Conservation (phyloP, 306 rosid species). For the Lathyrus sativus region DNA sequence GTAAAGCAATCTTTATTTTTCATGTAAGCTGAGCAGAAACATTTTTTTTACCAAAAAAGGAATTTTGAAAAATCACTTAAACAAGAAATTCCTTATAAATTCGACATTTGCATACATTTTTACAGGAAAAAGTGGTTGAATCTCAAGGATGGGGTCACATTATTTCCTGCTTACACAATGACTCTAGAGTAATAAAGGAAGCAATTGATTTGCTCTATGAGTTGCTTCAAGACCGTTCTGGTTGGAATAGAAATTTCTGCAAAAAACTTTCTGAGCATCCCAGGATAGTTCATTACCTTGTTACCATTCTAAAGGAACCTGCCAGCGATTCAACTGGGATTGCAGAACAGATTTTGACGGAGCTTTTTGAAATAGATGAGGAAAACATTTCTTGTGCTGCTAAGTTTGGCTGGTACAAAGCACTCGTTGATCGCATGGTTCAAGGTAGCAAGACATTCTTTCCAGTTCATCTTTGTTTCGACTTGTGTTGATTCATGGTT, state of each 20-base stretch:
- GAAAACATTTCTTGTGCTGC: constrained; percentile 60
- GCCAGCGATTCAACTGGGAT: constrained; percentile 52
- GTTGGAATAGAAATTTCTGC: constrained; percentile 65
- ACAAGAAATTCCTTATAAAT: no score
- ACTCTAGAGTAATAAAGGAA: constrained; percentile 57
- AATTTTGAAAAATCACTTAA: no score
- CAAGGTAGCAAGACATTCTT: constrained; percentile 51
- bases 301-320: constrained; percentile 52
- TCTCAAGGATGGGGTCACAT: constrained; percentile 71
- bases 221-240: constrained; percentile 61
- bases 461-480: constrained; percentile 24
- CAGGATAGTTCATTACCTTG: constrained; percentile 55
- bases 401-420: constrained; percentile 70
- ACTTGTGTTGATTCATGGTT: background rate
- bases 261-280: constrained; percentile 56
- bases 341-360: constrained; percentile 62
- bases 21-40: background rate
- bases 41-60: no score
- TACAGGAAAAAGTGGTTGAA: constrained; percentile 59
- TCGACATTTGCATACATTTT: constrained; percentile 20
- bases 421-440: constrained; percentile 62
- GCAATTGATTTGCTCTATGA: constrained; percentile 66
- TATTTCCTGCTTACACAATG: constrained; percentile 56
- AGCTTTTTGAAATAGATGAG: constrained; percentile 64
- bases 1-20: constrained; percentile 41